phyloP scores from a whole-genome alignment of 1,139 yeast species.

The Geotrichum australiense region DNA sequence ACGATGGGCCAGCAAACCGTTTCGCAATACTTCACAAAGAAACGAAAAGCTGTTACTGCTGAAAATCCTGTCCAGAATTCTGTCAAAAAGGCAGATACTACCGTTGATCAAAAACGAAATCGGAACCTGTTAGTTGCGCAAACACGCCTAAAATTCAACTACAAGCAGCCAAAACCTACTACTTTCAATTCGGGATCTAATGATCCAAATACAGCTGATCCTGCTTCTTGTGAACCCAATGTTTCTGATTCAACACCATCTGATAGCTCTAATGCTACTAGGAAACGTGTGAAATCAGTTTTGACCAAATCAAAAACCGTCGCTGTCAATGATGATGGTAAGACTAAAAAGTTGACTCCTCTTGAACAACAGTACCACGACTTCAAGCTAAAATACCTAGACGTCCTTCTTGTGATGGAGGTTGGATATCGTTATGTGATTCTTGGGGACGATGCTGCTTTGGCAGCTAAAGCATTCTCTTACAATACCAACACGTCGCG shows the following conservation, averaged over 20 bases:
- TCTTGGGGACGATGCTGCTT: slow-evolving; percentile 71
- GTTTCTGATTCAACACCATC: no score
- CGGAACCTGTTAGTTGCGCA: slow-evolving; percentile 13
- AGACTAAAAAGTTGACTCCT: slow-evolving; percentile 51
- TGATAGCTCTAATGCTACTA: no score
- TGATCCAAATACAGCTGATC: no score
- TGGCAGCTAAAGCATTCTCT: slow-evolving; percentile 37
- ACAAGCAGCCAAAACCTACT: no score
- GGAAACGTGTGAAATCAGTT: no score
- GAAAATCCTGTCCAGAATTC: background rate
- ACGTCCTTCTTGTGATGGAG: slow-evolving; percentile 69
- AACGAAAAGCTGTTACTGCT: slow-evolving; percentile 1
- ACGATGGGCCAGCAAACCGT: slow-evolving; percentile 68
- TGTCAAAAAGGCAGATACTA: background rate
- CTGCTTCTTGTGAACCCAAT: no score
- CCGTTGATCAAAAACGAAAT: background rate
- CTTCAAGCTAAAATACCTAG: slow-evolving; percentile 52
- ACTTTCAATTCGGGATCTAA: no score
- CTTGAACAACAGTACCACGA: slow-evolving; percentile 69
- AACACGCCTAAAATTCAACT: slow-evolving; percentile 13
- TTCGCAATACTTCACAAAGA: slow-evolving; percentile 75
- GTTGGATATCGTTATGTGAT: slow-evolving; percentile 89
- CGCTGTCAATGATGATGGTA: slow-evolving; percentile 2
- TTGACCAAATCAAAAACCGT: slow-evolving; percentile 3
- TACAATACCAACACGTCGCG: slow-evolving; percentile 13